Conservation (phyloP, 208 protist genomes). For the Blastocrithidia nonstop region DNA sequence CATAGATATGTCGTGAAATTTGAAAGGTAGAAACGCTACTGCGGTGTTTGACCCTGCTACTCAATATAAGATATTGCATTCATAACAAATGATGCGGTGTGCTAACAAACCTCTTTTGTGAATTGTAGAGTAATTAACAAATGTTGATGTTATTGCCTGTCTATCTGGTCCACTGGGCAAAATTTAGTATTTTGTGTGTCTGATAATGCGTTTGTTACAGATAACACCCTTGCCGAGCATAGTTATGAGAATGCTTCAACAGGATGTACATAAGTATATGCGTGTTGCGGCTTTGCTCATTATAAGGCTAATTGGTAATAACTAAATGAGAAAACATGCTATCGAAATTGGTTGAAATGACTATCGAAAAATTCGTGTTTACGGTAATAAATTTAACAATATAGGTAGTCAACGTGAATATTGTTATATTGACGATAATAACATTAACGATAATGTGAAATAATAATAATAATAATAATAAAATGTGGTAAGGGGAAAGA, state of each 20-base stretch:
- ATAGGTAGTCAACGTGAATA: too few relatives aligned
- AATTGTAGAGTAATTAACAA: slow-evolving; percentile 43
- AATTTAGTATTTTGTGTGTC: slow-evolving; percentile 50
- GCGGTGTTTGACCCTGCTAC: slow-evolving; percentile 39
- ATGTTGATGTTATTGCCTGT: slow-evolving; percentile 21
- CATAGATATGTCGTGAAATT: slow-evolving; percentile 27
- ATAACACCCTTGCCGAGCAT: slow-evolving; percentile 35
- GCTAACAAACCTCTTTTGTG: slow-evolving; percentile 48
- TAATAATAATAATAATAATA: background rate
- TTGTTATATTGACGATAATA: too few relatives aligned
- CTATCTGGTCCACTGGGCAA: slow-evolving; percentile 26
- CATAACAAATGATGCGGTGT: slow-evolving; percentile 40
- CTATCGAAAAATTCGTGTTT: slow-evolving; percentile 62
- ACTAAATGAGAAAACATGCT: slow-evolving; percentile 23
- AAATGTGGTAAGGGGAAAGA: background rate
- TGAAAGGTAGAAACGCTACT: slow-evolving; percentile 46
- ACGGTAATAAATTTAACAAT: slow-evolving; percentile 15
- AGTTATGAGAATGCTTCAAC: slow-evolving; percentile 45
- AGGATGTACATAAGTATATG: slow-evolving; percentile 72
- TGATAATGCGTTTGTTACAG: slow-evolving; percentile 48
- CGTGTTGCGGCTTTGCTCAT: slow-evolving; percentile 49
- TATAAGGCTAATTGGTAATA: slow-evolving; percentile 51
- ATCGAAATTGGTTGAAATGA: slow-evolving; percentile 35
- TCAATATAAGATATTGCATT: slow-evolving; percentile 26
- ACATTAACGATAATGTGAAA: too few relatives aligned